These are phyloP conservation scores for Yarrowia sp. DNA, from an alignment of 805 yeast species.

Conservation along the genomic window DNA sequence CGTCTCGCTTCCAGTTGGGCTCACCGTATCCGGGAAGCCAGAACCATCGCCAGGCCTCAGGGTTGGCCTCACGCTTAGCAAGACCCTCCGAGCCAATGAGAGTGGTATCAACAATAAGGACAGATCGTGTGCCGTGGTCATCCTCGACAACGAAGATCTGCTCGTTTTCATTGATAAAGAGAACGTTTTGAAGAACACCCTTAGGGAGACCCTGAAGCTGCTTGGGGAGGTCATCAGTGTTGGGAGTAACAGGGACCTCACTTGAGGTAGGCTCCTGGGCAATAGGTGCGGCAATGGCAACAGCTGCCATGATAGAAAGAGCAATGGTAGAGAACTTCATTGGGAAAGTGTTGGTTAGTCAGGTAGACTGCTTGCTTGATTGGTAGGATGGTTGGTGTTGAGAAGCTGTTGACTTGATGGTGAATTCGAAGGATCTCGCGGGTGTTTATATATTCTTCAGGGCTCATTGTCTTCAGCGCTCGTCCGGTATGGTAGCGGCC, in stretches of 20 bases:
- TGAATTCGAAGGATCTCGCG: not conserved
- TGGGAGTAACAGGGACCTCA: not conserved
- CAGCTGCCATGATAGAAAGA: not conserved
- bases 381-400: not conserved
- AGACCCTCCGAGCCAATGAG: not conserved
- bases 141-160: not conserved
- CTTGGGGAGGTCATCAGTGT: not conserved
- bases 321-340: conserved; percentile 21
- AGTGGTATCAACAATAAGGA: not conserved
- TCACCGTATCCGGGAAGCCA: not conserved
- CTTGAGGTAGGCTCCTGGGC: not conserved
- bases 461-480: not conserved
- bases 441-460: not conserved
- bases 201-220: conserved; percentile 3
- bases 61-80: conserved; percentile 12
- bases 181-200: conserved; percentile 2
- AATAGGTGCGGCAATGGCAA: not conserved
- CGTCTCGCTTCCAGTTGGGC: conserved; percentile 24
- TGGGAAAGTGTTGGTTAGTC: not conserved
- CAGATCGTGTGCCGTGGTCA: not conserved
- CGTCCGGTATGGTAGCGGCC: not conserved
- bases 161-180: not conserved
- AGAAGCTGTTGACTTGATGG: not conserved
- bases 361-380: conserved; percentile 1
- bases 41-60: conserved; percentile 16